Conservation (phyloP, 225 moss, liverwort and hornwort genomes). For the Sphagnum contortum region DNA sequence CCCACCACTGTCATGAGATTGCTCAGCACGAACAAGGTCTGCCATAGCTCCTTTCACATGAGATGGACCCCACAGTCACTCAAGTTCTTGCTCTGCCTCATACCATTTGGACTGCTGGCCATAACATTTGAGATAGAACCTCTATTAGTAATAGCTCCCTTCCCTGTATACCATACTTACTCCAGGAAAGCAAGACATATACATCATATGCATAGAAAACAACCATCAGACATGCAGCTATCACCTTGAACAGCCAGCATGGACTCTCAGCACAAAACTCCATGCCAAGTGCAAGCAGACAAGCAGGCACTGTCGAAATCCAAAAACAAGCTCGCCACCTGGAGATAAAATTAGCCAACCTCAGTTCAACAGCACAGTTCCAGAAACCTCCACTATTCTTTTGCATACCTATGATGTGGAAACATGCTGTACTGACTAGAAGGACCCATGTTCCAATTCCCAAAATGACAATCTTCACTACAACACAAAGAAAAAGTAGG, state of each 20-base stretch:
- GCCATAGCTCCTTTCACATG: slow-evolving; percentile 68
- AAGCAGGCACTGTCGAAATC: slow-evolving; percentile 75
- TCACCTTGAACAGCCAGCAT: slow-evolving; percentile 78
- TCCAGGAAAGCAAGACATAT: no score
- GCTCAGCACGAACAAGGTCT: slow-evolving; percentile 55
- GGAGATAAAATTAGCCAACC: neutral
- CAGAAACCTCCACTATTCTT: no score
- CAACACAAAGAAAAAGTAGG: neutral
- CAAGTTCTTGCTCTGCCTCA: slow-evolving; percentile 70
- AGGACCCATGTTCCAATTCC: neutral
- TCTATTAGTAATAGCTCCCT: no score
- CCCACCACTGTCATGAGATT: slow-evolving; percentile 47
- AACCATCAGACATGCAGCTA: no score
- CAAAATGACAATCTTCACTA: neutral
- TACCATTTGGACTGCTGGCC: slow-evolving; percentile 43
- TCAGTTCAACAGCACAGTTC: no score
- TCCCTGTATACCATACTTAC: no score
- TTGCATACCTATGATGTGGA: no score
- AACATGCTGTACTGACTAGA: no score
- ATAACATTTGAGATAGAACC: no score
- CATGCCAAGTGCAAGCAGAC: slow-evolving; percentile 56
- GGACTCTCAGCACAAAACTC: slow-evolving; percentile 85
- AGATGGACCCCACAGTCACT: slow-evolving; percentile 61
- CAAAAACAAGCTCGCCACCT: slow-evolving; percentile 91
- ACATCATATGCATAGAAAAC: no score